These are phyloP conservation scores for Diplosphaera chodatii DNA, from an alignment of 139 green algal species.

Conservation along the genomic window DNA sequence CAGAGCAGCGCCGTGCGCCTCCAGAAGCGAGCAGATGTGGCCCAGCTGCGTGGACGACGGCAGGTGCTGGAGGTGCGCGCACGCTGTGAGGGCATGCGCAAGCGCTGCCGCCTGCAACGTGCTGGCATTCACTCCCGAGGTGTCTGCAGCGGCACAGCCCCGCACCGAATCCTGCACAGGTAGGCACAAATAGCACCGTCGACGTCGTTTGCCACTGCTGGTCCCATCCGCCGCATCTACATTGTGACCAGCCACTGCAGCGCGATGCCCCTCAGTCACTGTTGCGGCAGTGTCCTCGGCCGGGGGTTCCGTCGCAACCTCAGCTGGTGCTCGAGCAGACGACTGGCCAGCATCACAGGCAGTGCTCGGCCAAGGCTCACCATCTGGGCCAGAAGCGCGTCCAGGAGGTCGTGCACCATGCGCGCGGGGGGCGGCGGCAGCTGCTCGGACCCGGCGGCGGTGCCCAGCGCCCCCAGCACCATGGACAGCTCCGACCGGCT, in stretches of 20 bases:
- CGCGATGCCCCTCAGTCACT: no score
- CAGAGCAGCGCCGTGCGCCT: background rate
- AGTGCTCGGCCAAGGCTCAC: no score
- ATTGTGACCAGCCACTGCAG: no score
- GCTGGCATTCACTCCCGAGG: background rate
- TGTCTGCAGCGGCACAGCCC: background rate
- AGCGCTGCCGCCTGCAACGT: background rate
- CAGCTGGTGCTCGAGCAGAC: no score
- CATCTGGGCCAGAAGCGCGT: background rate
- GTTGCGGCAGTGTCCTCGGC: no score
- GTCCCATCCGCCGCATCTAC: no score
- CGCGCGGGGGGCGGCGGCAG: background rate
- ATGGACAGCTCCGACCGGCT: background rate
- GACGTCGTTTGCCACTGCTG: no score
- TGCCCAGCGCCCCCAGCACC: background rate
- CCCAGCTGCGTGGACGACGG: background rate
- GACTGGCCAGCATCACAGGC: no score
- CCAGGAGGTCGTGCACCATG: background rate
- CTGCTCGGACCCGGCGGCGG: background rate
- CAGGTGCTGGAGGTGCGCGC: background rate
- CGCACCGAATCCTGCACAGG: background rate
- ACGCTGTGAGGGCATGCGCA: background rate
- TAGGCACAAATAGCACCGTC: no score
- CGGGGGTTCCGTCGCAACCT: no score
- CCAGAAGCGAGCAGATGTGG: background rate